A percentile compares a stretch with the other conserved stretches of the same genome.
Evolutionary conservation across 139 green algal species (phyloP).

Genomic region (Marvania coccoides): DNA sequence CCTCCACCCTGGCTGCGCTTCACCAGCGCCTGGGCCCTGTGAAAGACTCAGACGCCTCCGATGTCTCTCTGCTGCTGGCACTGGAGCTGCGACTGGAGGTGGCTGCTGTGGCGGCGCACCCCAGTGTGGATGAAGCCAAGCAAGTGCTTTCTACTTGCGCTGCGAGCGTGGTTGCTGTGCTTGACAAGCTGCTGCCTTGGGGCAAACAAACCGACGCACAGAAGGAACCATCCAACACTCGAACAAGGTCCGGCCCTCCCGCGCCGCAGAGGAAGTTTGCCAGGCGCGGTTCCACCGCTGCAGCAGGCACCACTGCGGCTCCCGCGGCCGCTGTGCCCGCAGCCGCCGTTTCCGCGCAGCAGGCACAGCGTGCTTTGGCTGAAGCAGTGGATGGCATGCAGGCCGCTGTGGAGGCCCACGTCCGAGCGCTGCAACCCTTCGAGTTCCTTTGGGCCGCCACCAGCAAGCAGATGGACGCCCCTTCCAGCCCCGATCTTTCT

Average conservation of each 20-base stretch:
- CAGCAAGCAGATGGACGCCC: background rate
- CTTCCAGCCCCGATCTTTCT: background rate
- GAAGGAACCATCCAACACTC: background rate
- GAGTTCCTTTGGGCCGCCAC: background rate
- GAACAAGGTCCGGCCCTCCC: background rate
- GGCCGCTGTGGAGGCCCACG: conserved; percentile 44
- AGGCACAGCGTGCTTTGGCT: background rate
- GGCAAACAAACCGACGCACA: background rate
- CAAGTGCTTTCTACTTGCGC: background rate
- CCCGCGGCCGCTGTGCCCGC: background rate
- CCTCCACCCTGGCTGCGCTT: conserved; percentile 64
- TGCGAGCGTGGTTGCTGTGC: background rate
- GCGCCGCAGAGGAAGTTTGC: background rate
- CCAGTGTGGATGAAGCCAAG: conserved; percentile 82
- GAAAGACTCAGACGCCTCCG: background rate
- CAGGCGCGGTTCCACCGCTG: no score
- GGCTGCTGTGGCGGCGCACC: conserved; percentile 72
- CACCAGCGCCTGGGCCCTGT: conserved; percentile 68
- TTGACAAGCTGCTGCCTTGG: background rate
- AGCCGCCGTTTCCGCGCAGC: background rate
- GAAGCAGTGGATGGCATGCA: conserved; percentile 44
- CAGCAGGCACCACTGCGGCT: background rate
- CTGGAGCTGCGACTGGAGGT: conserved; percentile 82
- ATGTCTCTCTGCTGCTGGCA: conserved; percentile 35
- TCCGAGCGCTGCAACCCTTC: conserved; percentile 39